A percentile compares a stretch with the other conserved stretches of the same genome.
Conservation (phyloP, 2,329 filamentous ascomycete genomes). For the Ambrosiella cleistominuta region DNA sequence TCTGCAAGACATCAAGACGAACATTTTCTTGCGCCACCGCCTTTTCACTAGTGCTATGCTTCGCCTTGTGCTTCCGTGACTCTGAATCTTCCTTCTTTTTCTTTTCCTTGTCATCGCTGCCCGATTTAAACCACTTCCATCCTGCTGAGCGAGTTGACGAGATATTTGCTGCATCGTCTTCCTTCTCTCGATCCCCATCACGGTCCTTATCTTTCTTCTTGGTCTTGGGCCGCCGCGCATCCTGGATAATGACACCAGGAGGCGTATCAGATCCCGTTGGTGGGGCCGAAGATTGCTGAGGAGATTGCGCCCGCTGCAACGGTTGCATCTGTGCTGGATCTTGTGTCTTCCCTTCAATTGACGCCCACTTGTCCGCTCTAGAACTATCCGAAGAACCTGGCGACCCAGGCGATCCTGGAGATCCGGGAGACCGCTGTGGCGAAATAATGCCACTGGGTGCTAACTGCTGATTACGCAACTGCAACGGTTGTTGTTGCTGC, state of each 20-base stretch:
- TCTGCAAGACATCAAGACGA: constrained; percentile 71
- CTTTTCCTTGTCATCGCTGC: constrained; percentile 46
- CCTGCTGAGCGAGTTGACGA: constrained; percentile 53
- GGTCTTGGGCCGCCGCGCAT: constrained; percentile 32
- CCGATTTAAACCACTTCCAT: constrained; percentile 64
- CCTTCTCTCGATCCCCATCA: constrained; percentile 50
- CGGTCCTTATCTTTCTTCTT: constrained; percentile 50
- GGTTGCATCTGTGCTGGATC: constrained; percentile 15
- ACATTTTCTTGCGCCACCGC: constrained; percentile 48
- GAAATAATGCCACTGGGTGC: neutral
- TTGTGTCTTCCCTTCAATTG: neutral
- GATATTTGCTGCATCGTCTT: constrained; percentile 40
- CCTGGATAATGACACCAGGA: no score
- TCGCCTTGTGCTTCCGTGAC: constrained; percentile 49
- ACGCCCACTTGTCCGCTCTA: constrained; percentile 2
- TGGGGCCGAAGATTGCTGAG: constrained; percentile 20
- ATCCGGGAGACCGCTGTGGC: constrained; percentile 5
- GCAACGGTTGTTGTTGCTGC: constrained; percentile 2
- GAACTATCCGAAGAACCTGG: neutral
- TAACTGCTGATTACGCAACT: constrained; percentile 1
- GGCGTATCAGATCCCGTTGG: neutral
- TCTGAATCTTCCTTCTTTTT: constrained; percentile 39
- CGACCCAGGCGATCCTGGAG: no score
- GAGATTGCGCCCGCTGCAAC: constrained; percentile 50
- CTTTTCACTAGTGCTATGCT: constrained; percentile 32